Conservation (phyloP, 2,329 filamentous ascomycete genomes). For the Paracorniculantispora psalliotae region DNA sequence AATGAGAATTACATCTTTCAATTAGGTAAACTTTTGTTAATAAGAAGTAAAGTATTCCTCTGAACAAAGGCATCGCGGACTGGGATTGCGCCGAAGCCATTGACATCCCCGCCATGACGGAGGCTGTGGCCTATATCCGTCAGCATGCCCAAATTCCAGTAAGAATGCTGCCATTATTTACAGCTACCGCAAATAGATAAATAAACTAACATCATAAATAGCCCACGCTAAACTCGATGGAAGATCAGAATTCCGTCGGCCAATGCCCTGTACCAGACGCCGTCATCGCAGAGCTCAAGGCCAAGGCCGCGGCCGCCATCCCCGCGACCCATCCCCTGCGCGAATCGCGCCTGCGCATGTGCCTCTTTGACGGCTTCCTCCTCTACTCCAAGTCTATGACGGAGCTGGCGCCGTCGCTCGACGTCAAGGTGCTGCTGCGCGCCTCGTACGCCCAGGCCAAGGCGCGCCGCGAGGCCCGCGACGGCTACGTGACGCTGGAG, state of each 20-base stretch:
- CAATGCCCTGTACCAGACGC: constrained; percentile 45
- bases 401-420: constrained; percentile 56
- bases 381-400: constrained; percentile 60
- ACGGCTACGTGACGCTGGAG: constrained; percentile 74
- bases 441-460: constrained; percentile 62
- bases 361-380: constrained; percentile 83
- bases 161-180: constrained; percentile 25
- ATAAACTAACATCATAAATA: constrained; percentile 7
- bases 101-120: constrained; percentile 62
- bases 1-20: neutral
- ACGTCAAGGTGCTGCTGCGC: constrained; percentile 73
- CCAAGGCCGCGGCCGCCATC: constrained; percentile 44
- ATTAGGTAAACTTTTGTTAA: constrained; percentile 13
- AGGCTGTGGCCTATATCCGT: constrained; percentile 66
- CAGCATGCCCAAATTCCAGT: constrained; percentile 61
- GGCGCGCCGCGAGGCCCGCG: constrained; percentile 59
- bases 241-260: constrained; percentile 60
- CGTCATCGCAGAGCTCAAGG: constrained; percentile 41
- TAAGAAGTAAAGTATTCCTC: constrained; percentile 36
- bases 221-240: constrained; percentile 33
- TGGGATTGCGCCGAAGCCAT: constrained; percentile 88
- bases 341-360: constrained; percentile 44
- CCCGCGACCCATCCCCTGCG: constrained; percentile 36
- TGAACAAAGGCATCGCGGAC: constrained; percentile 62
- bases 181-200: neutral